These are phyloP conservation scores for Phytophthora sp. DNA, from an alignment of 352 stramenopile genomes.

Conservation along the genomic window DNA sequence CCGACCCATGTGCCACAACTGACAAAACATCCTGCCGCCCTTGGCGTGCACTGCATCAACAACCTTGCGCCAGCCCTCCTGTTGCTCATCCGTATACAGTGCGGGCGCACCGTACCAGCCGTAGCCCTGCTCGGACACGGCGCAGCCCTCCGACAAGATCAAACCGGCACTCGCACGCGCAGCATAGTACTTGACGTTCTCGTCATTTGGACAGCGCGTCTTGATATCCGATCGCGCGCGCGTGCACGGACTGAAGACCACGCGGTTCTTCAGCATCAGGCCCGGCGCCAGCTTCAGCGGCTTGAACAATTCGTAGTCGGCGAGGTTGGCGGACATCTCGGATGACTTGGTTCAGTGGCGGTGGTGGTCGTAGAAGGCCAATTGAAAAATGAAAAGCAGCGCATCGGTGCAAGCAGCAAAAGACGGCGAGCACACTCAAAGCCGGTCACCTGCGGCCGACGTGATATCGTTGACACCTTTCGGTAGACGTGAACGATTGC, in stretches of 20 bases:
- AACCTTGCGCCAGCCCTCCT: constrained; percentile 22
- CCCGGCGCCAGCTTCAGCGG: constrained; percentile 34
- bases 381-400: constrained; percentile 14
- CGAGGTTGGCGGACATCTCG: constrained; percentile 29
- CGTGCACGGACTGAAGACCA: constrained; percentile 55
- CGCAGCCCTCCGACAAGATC: constrained; percentile 34
- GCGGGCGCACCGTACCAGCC: constrained; percentile 42
- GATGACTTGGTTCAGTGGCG: not conserved
- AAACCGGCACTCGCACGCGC: constrained; percentile 24
- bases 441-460: not conserved
- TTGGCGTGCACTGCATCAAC: constrained; percentile 28
- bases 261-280: constrained; percentile 45
- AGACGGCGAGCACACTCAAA: no score
- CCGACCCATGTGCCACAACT: constrained; percentile 83
- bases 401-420: not conserved
- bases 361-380: constrained; percentile 3
- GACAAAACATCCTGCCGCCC: constrained; percentile 56
- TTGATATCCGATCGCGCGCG: constrained; percentile 33
- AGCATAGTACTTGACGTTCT: constrained; percentile 48
- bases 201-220: constrained; percentile 25
- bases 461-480: constrained; percentile 23
- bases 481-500: constrained; percentile 24
- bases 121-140: constrained; percentile 31
- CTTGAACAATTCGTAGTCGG: constrained; percentile 50
- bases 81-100: constrained; percentile 46